A percentile compares a stretch with the other conserved stretches of the same genome.
Evolutionary conservation across 805 yeast genomes (phyloP).

Genomic region (Peterozyma xylosa): DNA sequence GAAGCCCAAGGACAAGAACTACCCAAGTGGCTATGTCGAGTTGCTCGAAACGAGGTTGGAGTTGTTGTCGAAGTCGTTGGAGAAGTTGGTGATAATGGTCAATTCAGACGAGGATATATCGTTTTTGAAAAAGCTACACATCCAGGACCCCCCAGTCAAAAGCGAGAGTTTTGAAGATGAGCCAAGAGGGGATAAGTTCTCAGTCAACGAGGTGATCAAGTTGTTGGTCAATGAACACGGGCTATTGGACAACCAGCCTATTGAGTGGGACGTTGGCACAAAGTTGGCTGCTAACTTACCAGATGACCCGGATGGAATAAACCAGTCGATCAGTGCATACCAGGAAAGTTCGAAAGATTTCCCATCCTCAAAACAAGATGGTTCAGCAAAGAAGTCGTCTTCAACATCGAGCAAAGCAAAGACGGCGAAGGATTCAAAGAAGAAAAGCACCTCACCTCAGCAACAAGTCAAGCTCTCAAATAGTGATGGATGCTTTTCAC

Average conservation of each 20-base stretch:
- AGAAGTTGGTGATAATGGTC: constrained; percentile 27
- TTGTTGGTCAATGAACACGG: constrained; percentile 33
- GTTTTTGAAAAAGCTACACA: not conserved
- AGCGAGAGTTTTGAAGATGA: not conserved
- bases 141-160: no score
- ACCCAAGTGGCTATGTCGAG: constrained; percentile 57
- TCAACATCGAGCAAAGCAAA: no score
- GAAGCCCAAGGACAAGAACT: constrained; percentile 44
- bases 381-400: not conserved
- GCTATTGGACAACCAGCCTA: constrained; percentile 28
- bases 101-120: constrained; percentile 8
- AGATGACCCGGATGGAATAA: constrained; percentile 17
- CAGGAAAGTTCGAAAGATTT: constrained; percentile 22
- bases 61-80: constrained; percentile 41
- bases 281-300: constrained; percentile 29
- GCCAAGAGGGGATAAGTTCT: constrained; percentile 15
- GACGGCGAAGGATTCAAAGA: no score
- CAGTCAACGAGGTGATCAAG: constrained; percentile 42
- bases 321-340: constrained; percentile 23
- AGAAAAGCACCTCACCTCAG: no score
- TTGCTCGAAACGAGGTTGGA: constrained; percentile 51
- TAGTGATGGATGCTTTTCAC: no score
- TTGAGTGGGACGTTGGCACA: constrained; percentile 39
- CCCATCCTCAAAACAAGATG: constrained; percentile 1
- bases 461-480: no score